Base-by-base conservation (phyloP, 176 grass and related monocot genomes). In the Miscanthus lutarioriparius region DNA sequence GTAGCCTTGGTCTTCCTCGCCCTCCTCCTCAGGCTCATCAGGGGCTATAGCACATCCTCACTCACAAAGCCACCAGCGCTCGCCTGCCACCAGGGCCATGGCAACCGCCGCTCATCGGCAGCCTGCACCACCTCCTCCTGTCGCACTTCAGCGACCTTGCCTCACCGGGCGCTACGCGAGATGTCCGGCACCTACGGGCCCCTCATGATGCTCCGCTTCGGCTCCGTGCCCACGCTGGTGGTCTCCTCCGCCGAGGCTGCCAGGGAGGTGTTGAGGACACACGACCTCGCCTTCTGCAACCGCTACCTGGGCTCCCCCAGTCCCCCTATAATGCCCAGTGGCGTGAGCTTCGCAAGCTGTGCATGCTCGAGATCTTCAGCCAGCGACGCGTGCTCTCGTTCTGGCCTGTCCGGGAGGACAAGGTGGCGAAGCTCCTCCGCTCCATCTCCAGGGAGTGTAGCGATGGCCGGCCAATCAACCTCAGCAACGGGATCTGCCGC, bases 81-180 rank as follows among this genome's bases (percentile, higher is more conserved):
- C 82, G 61, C 3, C 47, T 86, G 5, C 70, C 88, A 0, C 87
- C 81, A 0, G 77, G 88, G 15, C 83, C 88, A 70, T 76, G 83
- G 76, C 26, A 81, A 39, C 88, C 86, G 45, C 88, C 88, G 26
- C 74, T 90, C 66, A 37, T 90, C 33, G 83, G 83, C 38, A 86
- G 74, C 77, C 65, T 86, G 17, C 88, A 82, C 37, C 76, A 86
- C 77, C 70, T 90, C 62, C 32, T 86, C 20, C 35, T 84, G 33
- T 84, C 73, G 0, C 73, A 33, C 22, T 77, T n/a, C 45, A 12
- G 83, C 39, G 28, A 28, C 23, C 83, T 73, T 79, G 74, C n/a
- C n/a, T n/a, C n/a, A n/a, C n/a, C n/a, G n/a, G n/a, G n/a, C n/a
- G n/a, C n/a, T n/a, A n/a, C n/a, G n/a, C n/a, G n/a, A n/a, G n/a